Evolutionary conservation across 2,329 filamentous ascomycete species (phyloP), one percentile per base, ranked within the genome.

Genomic region (Alternaria sp.): DNA sequence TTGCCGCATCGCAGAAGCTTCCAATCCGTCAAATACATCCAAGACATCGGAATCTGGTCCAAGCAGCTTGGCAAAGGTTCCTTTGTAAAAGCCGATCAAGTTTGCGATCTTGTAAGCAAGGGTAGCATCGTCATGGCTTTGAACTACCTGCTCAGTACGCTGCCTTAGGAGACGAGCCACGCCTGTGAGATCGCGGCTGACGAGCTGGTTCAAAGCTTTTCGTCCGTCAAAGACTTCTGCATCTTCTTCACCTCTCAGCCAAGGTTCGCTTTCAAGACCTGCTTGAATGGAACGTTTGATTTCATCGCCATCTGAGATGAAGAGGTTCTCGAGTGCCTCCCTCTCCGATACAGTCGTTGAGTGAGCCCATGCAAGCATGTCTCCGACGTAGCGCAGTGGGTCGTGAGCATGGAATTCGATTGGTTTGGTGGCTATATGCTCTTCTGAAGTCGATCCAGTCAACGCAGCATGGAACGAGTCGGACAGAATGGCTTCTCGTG

Each of bases 301-400:
- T 71, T 96, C 93, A 63, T 95, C 91, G 2, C 92, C 94, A 63
- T 97, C 94, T 0, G 91, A 90, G 42, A 97, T 89, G 74, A 99
- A 99, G 0, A 99, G 83, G 2, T 93, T 88, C 76, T 98, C 94
- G 6, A 99, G 84, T 0, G 94, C 93, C 78, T 99, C 95, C 53
- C 92, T 87, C 78, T 99, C 95, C 32, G 94, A 96, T 1, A 99
- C 95, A 0, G 94, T 90, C 3, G 94, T 91, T 0, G 95, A 97
- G 76, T 99, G 95, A 6, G 91, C 89, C 95, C 95, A 99, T 5
- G 95, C 95, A 14, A 99, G 85, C 94, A 99, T 99, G 75, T 99
- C 95, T 54, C 95, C 93, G 3, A 96, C 89, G 76, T 98, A 98
- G 20, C 95, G 88, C 26, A 98, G 81, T 1, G 93, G 90, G 73